Conservation (phyloP, 345 rosid species). For the Crucihimalaya himalaica region DNA sequence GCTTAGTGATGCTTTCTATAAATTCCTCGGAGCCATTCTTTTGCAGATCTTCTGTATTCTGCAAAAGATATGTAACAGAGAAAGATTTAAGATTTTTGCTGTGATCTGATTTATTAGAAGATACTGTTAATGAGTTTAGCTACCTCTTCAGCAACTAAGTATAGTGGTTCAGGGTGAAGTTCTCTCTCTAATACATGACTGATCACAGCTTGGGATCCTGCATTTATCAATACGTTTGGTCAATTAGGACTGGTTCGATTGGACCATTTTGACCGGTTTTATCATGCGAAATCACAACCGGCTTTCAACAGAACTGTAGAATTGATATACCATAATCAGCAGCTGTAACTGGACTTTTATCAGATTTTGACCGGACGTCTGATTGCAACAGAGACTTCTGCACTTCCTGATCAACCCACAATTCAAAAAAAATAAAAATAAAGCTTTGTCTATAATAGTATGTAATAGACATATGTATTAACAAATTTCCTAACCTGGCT, state of each 20-base stretch:
- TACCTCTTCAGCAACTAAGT: slow-evolving; percentile 91
- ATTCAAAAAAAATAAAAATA: background rate
- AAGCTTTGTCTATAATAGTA: background rate
- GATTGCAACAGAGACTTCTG: slow-evolving; percentile 72
- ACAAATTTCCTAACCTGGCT: slow-evolving; percentile 73
- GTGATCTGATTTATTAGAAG: background rate
- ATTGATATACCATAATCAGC: slow-evolving; percentile 76
- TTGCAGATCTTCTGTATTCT: slow-evolving; percentile 75
- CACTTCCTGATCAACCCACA: slow-evolving; percentile 53
- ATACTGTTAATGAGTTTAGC: background rate
- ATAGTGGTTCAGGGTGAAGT: slow-evolving; percentile 63
- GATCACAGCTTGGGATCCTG: slow-evolving; percentile 87
- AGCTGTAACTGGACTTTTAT: slow-evolving; percentile 78
- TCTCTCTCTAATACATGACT: slow-evolving; percentile 67
- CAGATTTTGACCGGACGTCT: slow-evolving; percentile 70
- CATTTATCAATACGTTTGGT: background rate
- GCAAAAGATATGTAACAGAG: slow-evolving; percentile 13
- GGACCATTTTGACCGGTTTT: background rate
- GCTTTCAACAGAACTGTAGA: background rate
- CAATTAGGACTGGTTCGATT: background rate
- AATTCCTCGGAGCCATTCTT: slow-evolving; percentile 53
- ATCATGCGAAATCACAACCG: background rate
- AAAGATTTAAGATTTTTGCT: background rate
- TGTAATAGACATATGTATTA: background rate
- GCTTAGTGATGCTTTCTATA: slow-evolving; percentile 63